phyloP scores from a whole-genome alignment of 2,329 filamentous ascomycete genomes.

The Aspergillus quadricinctus region DNA sequence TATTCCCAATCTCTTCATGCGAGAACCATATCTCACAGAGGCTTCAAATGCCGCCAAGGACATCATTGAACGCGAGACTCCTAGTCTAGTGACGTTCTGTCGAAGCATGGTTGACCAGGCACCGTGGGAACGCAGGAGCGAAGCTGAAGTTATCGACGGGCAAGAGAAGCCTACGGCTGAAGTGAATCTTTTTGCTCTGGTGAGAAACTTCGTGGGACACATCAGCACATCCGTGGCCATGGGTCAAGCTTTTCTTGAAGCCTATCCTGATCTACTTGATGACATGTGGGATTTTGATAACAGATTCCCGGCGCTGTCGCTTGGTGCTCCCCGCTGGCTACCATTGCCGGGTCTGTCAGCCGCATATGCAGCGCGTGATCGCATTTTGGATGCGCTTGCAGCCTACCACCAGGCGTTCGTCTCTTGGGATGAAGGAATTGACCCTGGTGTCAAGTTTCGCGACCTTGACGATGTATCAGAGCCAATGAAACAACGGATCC shows the following conservation, averaged over 20 bases:
- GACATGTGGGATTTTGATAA: slow-evolving; percentile 55
- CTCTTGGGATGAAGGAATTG: slow-evolving; percentile 38
- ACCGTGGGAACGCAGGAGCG: slow-evolving; percentile 56
- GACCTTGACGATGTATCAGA: slow-evolving; percentile 49
- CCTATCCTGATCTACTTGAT: slow-evolving; percentile 49
- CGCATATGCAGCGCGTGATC: slow-evolving; percentile 45
- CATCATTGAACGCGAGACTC: slow-evolving; percentile 44
- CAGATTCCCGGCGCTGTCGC: slow-evolving; percentile 50
- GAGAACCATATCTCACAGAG: slow-evolving; percentile 44
- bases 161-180: slow-evolving; percentile 46
- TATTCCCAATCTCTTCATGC: slow-evolving; percentile 39
- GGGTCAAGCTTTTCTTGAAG: slow-evolving; percentile 49
- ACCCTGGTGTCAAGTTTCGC: slow-evolving; percentile 41
- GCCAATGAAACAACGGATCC: slow-evolving; percentile 41
- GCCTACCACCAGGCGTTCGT: slow-evolving; percentile 43
- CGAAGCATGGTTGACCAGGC: slow-evolving; percentile 58
- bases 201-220: slow-evolving; percentile 55
- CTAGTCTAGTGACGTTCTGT: slow-evolving; percentile 57
- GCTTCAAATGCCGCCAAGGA: slow-evolving; percentile 35
- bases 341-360: slow-evolving; percentile 49
- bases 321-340: slow-evolving; percentile 53
- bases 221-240: slow-evolving; percentile 46
- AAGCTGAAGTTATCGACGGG: slow-evolving; percentile 40
- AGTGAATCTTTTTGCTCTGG: slow-evolving; percentile 48
- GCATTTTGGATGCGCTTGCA: slow-evolving; percentile 38